Base-by-base conservation (phyloP, 352 stramenopile genomes). In the Elongisporangium undulatum region DNA sequence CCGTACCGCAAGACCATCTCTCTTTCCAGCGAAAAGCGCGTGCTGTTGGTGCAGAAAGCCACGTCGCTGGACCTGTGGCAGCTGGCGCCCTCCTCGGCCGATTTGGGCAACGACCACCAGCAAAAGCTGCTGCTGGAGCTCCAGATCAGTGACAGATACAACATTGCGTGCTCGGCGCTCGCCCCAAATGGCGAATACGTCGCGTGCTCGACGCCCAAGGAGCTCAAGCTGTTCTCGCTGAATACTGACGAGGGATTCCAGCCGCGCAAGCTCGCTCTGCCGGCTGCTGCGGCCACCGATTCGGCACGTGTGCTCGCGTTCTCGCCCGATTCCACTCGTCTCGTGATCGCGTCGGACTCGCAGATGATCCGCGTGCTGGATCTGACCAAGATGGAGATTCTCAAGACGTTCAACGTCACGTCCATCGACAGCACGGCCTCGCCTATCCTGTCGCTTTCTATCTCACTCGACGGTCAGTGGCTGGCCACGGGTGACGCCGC, bases 201-300 rank as follows among this genome's bases (percentile, higher is more conserved):
- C 53, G 91, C 87, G 38, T 89, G 87, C 62, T 94, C 87, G 34
- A 95, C 94, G 59, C 71, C 85, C 8, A 74, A 85, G 34, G 81
- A 90, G 51, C 72, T 97, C 29, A 97, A 97, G 66, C 61, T 98
- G 12, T 98, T 98, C 59, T 63, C 69, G 15, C 61, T 98, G 4
- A 62, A 90, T 20, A 54, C 66, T 2, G 48, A 67, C 1, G 56
- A 68, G 13, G 70, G 79, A 23, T 87, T 79, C 51, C 66, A 74
- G 17, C 80, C 83, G 1, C 74, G 69, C 53, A 94, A 94, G 63
- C 41, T 93, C 17, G 51, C 72, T 6, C 64, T 78, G 8, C 61
- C 85, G 16, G 62, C 66, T 7, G 61, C 20, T 20, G 63, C 68
- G 4, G 69, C 76, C 19, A 69, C 69, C 5, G 80, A 82, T 8